Evolutionary conservation across 2,329 filamentous ascomycete genomes (phyloP), one percentile per base, ranked within the genome.

Genomic region (Aspergillus oerlinghausenensis): DNA sequence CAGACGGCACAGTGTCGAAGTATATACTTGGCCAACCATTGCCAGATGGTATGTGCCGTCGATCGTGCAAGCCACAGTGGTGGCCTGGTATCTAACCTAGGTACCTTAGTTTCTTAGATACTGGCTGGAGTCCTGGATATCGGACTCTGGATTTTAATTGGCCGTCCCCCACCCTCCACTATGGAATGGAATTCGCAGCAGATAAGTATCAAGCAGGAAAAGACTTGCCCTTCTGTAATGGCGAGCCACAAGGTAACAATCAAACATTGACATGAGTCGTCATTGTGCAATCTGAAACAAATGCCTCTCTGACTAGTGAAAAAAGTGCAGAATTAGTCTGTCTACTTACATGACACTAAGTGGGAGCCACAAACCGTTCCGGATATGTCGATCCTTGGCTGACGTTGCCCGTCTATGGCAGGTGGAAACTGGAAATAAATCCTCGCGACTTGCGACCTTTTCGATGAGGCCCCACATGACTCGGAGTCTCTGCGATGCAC

Each of bases 351-450:
- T 19, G 21, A 47, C 43, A 47, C 43, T 47, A 47, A 47, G 43
- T 35, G 19, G 28, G n/a, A 17, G 25, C 48, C 54, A 38, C 50
- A 55, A 59, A 51, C 57, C 45, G 54, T 57, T 59, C 49, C 49
- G 47, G 45, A 54, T 3, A 35, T 54, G 59, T 55, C 55, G 52
- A 61, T 59, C 55, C 57, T 60, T 55, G 61, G 59, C 55, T 58
- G 56, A 58, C 54, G 55, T 60, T 54, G 21, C 43, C 43, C 11
- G 11, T 25, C 21, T 17, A 17, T 23, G 43, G 23, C 5, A 23
- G 7, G 11, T 26, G 11, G 6, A 25, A 23, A 11, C n/a, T 26
- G 43, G 19, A 45, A 21, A 21, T 19, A 26, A 26, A 11, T 9
- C n/a, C n/a, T 45, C n/a, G 42, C 21, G 9, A 45, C 42, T 45